Conservation (phyloP, 768 basidiomycete genomes). For the Filobasidium wieringae region DNA sequence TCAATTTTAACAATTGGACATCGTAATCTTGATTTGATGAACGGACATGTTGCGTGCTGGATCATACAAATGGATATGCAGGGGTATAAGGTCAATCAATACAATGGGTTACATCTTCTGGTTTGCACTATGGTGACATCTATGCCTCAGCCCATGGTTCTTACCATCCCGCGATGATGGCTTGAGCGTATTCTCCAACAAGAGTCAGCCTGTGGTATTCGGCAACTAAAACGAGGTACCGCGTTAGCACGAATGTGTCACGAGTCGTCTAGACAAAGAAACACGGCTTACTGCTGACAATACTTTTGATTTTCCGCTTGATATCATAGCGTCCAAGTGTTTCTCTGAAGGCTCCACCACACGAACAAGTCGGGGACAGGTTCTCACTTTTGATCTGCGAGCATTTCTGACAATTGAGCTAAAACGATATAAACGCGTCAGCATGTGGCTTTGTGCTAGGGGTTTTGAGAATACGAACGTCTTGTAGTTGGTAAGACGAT, state of each 20-base stretch:
- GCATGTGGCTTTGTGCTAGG: not conserved
- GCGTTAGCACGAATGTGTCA: conserved; percentile 1
- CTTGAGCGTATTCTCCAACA: conserved; percentile 31
- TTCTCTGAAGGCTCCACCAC: conserved; percentile 71
- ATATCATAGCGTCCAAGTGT: conserved; percentile 62
- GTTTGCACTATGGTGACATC: not conserved
- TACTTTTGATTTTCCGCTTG: conserved; percentile 60
- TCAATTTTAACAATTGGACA: too few relatives aligned
- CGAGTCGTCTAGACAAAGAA: not conserved
- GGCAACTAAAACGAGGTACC: conserved; percentile 17
- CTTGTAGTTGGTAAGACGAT: conserved; percentile 71
- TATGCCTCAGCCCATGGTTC: not conserved
- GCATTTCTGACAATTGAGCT: conserved; percentile 71
- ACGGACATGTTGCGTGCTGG: too few relatives aligned
- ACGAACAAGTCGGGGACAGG: conserved; percentile 68
- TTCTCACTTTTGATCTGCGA: conserved; percentile 83
- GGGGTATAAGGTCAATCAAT: too few relatives aligned
- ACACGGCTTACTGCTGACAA: conserved; percentile 47
- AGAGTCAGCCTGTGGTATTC: conserved; percentile 36
- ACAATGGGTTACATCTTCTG: too few relatives aligned
- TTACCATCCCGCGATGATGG: conserved; percentile 30
- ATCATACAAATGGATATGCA: too few relatives aligned
- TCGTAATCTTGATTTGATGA: too few relatives aligned
- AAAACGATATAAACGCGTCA: not conserved
- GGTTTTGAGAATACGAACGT: conserved; percentile 38